Base-by-base conservation (phyloP, 2,329 filamentous ascomycete genomes). In the Pseudogymnoascus sp. region DNA sequence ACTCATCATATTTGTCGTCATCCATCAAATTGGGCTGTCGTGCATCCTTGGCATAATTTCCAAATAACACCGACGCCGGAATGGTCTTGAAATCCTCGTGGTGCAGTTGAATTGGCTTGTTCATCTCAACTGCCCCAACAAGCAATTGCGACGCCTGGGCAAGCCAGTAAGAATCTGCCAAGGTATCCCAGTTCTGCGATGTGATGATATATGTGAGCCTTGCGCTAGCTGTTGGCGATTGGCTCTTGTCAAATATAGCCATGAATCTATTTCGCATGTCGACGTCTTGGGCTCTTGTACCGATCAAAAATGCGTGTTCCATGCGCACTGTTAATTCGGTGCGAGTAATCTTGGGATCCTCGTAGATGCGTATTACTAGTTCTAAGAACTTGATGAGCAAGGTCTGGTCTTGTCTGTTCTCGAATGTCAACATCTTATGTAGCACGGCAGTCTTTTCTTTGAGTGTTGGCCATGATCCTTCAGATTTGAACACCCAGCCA, bases 371-470 rank as follows among this genome's bases (percentile, higher is more conserved):
- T 70, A 99, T 96, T 25, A 99, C 95, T 25, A 99, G 85, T 68
- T 98, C 90, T 65, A 99, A 81, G 79, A 98, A 99, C 73, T 93
- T 93, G 69, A 89, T 92, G 64, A 99, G 81, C 78, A 99, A 88
- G 0, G 89, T 92, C 34, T 88, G 85, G 73, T 98, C 93, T 28
- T 83, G 79, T 41, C 95, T 85, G 64, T 90, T 86, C 76, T 99
- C 95, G 70, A 99, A 99, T 0, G 93, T 88, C 14, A 98, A 80
- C 95, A 99, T 99, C 78, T 99, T 99, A 71, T 96, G 93, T n/a
- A 99, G 79, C 1, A 99, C 95, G 1, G 96, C 96, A 0, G 93
- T 98, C 80, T 99, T 99, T 77, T 99, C 96, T 76, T 99, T 99
- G 1, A 99, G 82, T 0, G 95, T 99, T 0, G 95, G 95, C 83